Evolutionary conservation across 2,329 filamentous ascomycete genomes (phyloP), one percentile per base, ranked within the genome.

Genomic region (Diaporthe caulivora): DNA sequence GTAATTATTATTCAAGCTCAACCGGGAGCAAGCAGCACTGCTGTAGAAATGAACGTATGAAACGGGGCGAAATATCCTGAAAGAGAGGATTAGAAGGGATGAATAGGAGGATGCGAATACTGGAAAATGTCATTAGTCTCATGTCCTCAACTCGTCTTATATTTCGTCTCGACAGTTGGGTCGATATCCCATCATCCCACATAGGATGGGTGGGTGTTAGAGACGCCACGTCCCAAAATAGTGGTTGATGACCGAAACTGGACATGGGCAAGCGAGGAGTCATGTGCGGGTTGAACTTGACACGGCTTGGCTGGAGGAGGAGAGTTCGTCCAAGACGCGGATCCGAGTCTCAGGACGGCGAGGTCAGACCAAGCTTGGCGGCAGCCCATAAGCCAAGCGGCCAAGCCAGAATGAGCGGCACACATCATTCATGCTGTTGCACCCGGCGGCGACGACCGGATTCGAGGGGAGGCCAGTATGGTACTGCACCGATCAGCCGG

Each of bases 1-100:
- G n/a, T n/a, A n/a, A n/a, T n/a, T n/a, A n/a, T 64, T 64, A 64
- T 64, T 64, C 42, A 47, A 64, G 58, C 58, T 64, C 58, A 64
- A 64, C 58, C 58, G 18, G 58, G 58, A 64, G 58, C 58, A 64
- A 64, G 49, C 58, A 64, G 58, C 58, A 49, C 58, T 64, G 58
- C 58, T 64, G 58, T 47, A 13, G 18, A 44, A 64, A 34, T 64
- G 58, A 64, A 64, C 6, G 58, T 49, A 34, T 9, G 42, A 47
- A 34, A 31, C 26, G 21, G 42, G 11, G 42, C 31, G 40, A 64
- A 64, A 17, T 47, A 47, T 49, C 42, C 26, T 64, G 42, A 49
- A 55, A 55, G 44, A 37, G 26, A 44, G 51, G 49, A 69, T 69
- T 49, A 57, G 53, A 44, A 55, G 18, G n/a, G n/a, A n/a, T n/a